Evolutionary conservation across 495 filamentous ascomycete genomes (phyloP).

Genomic region (Pyrenopolyporus hunteri): DNA sequence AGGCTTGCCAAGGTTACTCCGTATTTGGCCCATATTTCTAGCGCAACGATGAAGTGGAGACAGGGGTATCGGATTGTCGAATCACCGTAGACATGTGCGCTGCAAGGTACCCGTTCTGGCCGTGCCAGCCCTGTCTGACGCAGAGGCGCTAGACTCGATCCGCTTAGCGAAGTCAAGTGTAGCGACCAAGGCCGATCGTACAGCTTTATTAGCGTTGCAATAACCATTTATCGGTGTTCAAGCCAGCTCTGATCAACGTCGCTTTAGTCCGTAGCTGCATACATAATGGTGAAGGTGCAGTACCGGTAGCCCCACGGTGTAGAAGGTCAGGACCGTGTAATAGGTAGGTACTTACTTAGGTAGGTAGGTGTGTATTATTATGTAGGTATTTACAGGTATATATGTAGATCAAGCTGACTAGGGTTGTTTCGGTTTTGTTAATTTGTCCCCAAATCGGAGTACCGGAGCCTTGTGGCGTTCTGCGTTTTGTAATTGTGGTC

Average conservation of each 20-base stretch:
- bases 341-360: too few species aligned
- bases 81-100: constrained; percentile 22
- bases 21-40: constrained; percentile 33
- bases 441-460: constrained; percentile 4
- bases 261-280: not conserved
- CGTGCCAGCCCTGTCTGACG: constrained; percentile 18
- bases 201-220: constrained; percentile 31
- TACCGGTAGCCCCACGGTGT: too few species aligned
- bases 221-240: not conserved
- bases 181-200: constrained; percentile 35
- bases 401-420: not conserved
- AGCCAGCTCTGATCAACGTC: not conserved
- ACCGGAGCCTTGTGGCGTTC: constrained; percentile 30
- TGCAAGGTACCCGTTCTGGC: constrained; percentile 45
- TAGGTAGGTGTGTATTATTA: too few species aligned
- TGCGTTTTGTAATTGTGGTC: too few species aligned
- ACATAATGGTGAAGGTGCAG: too few species aligned
- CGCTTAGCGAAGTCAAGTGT: constrained; percentile 24
- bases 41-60: constrained; percentile 19
- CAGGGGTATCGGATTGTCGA: constrained; percentile 30
- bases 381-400: not conserved
- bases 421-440: constrained; percentile 4
- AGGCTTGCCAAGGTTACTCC: too few species aligned
- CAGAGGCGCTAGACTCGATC: constrained; percentile 19
- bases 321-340: too few species aligned